These are phyloP conservation scores for Cladosporium halotolerans DNA, from an alignment of 2,329 filamentous ascomycete genomes.

Conservation along the genomic window DNA sequence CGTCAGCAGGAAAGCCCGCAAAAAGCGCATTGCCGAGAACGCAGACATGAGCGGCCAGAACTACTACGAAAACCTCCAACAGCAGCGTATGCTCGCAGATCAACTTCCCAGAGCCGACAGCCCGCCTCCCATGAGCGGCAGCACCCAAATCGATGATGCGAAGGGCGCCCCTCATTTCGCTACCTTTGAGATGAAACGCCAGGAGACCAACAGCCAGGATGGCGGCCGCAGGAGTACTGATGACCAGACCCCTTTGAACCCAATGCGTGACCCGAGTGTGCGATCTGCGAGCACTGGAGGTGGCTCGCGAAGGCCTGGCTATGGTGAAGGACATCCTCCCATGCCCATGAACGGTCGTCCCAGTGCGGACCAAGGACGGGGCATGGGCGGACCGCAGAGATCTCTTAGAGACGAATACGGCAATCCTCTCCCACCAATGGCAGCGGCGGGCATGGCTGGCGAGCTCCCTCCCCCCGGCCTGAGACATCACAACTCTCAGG, in stretches of 20 bases:
- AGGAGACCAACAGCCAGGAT: constrained; percentile 41
- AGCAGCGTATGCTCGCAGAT: constrained; percentile 36
- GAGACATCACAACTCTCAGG: constrained; percentile 43
- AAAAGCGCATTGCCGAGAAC: constrained; percentile 85
- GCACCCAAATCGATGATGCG: constrained; percentile 51
- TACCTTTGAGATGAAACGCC: constrained; percentile 57
- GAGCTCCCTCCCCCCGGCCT: constrained; percentile 40
- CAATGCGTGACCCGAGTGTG: constrained; percentile 53
- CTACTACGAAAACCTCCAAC: constrained; percentile 58
- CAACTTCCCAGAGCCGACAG: constrained; percentile 45
- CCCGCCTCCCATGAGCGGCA: constrained; percentile 45
- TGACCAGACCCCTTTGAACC: constrained; percentile 65
- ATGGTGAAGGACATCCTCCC: constrained; percentile 33
- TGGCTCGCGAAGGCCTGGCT: constrained; percentile 30
- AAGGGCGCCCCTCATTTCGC: constrained; percentile 51
- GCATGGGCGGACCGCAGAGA: constrained; percentile 10
- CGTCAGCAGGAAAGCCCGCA: constrained; percentile 85
- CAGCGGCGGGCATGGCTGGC: constrained; percentile 15
- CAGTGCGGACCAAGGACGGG: constrained; percentile 13
- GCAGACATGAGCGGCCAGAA: constrained; percentile 96
- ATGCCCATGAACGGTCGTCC: constrained; percentile 27
- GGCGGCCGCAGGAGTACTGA: constrained; percentile 48
- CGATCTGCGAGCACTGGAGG: constrained; percentile 31
- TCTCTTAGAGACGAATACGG: constrained; percentile 58
- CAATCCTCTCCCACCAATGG: constrained; percentile 43